Conservation (phyloP, 805 yeast genomes). For the Saccharomycopsis sp. region DNA sequence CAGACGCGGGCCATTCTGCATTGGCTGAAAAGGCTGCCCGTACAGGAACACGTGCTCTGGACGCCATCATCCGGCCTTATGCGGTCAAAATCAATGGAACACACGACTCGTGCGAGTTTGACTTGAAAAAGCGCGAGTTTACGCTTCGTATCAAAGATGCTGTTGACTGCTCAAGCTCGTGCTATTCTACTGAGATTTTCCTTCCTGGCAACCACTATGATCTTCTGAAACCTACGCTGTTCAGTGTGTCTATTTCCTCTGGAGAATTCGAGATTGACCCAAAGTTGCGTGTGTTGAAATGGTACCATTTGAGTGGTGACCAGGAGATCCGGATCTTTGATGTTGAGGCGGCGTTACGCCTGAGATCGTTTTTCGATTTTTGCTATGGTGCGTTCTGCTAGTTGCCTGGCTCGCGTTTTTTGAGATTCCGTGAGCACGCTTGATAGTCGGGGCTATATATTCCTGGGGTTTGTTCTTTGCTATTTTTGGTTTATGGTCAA, state of each 20-base stretch:
- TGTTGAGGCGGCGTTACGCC: neutral
- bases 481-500: too few relatives aligned
- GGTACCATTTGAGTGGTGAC: conserved; percentile 54
- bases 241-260: conserved; percentile 43
- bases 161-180: conserved; percentile 22
- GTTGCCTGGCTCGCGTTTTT: too few relatives aligned
- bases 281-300: conserved; percentile 50
- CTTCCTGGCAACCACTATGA: conserved; percentile 71
- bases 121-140: conserved; percentile 42
- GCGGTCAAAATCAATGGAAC: conserved; percentile 59
- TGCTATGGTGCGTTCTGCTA: neutral
- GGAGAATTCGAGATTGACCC: conserved; percentile 45
- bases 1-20: conserved; percentile 24
- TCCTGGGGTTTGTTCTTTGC: too few relatives aligned
- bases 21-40: neutral
- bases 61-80: conserved; percentile 73
- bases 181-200: conserved; percentile 51
- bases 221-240: conserved; percentile 30
- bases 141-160: conserved; percentile 38
- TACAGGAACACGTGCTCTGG: conserved; percentile 64
- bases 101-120: conserved; percentile 49
- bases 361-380: neutral
- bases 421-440: too few relatives aligned
- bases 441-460: too few relatives aligned
- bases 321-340: conserved; percentile 29